phyloP scores from a whole-genome alignment of 2,329 filamentous ascomycete genomes.

The Aspergillus eucalypticola region DNA sequence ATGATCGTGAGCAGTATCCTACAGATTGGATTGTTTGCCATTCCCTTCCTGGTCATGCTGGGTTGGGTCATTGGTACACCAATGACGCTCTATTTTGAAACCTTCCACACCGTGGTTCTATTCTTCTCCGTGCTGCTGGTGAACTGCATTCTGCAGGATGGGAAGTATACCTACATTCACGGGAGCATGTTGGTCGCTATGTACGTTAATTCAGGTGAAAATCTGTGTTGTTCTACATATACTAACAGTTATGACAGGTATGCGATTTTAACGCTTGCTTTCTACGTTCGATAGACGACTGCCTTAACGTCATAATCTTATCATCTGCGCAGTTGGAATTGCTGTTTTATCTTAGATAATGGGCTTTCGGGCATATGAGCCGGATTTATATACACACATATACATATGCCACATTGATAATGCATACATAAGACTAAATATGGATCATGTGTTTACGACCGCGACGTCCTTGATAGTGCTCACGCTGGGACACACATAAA shows the following conservation, averaged over 20 bases:
- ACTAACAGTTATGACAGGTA: conserved; percentile 13
- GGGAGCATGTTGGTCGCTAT: conserved; percentile 64
- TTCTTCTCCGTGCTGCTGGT: conserved; percentile 69
- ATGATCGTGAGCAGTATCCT: conserved; percentile 74
- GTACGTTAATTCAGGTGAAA: conserved; percentile 29
- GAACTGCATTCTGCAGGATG: conserved; percentile 68
- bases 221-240: neutral
- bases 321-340: neutral
- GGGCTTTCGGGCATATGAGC: neutral
- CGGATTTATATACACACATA: neutral
- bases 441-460: neutral
- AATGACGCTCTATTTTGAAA: conserved; percentile 74
- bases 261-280: conserved; percentile 12
- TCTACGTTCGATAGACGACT: conserved; percentile 12
- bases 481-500: conserved; percentile 17
- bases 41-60: conserved; percentile 69
- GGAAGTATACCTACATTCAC: conserved; percentile 74
- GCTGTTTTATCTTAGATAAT: neutral
- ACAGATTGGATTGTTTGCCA: conserved; percentile 73
- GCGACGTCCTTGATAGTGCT: neutral
- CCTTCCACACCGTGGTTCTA: conserved; percentile 70
- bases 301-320: neutral
- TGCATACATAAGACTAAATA: neutral
- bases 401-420: neutral
- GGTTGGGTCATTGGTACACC: conserved; percentile 68